Evolutionary conservation across 2,329 filamentous ascomycete species (phyloP).

Genomic region (Phialophora macrospora): DNA sequence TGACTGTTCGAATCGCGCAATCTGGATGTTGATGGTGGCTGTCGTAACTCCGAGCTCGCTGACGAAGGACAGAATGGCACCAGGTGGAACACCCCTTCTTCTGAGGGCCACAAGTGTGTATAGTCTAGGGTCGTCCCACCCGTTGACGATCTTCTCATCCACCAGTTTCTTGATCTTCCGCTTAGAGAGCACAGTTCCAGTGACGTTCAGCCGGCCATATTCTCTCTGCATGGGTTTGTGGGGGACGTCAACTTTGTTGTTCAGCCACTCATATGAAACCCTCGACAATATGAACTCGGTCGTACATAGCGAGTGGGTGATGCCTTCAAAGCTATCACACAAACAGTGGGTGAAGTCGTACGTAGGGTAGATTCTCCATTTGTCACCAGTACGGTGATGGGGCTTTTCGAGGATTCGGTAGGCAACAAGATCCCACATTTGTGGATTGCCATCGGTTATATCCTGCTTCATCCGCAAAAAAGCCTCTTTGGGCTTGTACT

Average conservation of each 20-base stretch:
- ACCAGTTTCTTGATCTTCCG: constrained; percentile 81
- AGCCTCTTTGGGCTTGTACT: constrained; percentile 83
- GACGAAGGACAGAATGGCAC: constrained; percentile 85
- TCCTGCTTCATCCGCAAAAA: constrained; percentile 93
- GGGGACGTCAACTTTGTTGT: constrained; percentile 73
- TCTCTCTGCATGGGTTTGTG: constrained; percentile 95
- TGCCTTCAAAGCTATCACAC: constrained; percentile 88
- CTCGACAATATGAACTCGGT: constrained; percentile 86
- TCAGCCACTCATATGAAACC: constrained; percentile 89
- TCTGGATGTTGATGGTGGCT: constrained; percentile 76
- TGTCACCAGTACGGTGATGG: constrained; percentile 77
- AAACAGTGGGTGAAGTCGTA: constrained; percentile 93
- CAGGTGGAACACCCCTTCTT: constrained; percentile 82
- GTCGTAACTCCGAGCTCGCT: constrained; percentile 92
- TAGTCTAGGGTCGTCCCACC: constrained; percentile 89
- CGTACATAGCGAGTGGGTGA: constrained; percentile 91
- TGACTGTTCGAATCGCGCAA: constrained; percentile 80
- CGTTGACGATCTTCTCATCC: constrained; percentile 74
- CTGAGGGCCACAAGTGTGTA: constrained; percentile 86
- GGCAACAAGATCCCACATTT: constrained; percentile 95
- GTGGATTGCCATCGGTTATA: constrained; percentile 78
- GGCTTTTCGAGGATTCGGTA: constrained; percentile 78
- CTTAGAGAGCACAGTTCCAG: constrained; percentile 86
- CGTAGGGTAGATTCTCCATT: constrained; percentile 93
- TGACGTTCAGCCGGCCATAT: constrained; percentile 75